Conservation (phyloP, 495 filamentous ascomycete genomes). For the Penicillium argentinense region DNA sequence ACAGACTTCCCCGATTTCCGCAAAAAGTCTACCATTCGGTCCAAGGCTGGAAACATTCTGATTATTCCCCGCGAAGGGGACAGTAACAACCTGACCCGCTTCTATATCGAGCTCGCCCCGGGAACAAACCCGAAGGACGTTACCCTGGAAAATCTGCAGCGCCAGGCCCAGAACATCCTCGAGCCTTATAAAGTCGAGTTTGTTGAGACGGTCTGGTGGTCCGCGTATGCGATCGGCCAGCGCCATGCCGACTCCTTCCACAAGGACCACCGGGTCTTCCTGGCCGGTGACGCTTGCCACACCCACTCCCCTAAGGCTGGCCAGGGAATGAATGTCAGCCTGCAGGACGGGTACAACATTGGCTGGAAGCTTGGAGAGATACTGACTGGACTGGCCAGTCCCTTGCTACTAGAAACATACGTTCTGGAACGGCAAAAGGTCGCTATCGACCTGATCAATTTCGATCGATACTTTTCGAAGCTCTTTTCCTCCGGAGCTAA, state of each 20-base stretch:
- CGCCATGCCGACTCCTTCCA: slow-evolving; percentile 57
- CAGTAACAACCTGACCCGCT: slow-evolving; percentile 58
- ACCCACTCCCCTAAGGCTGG: slow-evolving; percentile 64
- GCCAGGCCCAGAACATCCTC: slow-evolving; percentile 58
- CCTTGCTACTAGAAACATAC: slow-evolving; percentile 65
- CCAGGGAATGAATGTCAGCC: slow-evolving; percentile 52
- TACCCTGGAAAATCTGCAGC: slow-evolving; percentile 55
- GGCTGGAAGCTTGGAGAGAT: slow-evolving; percentile 78
- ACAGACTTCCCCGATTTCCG: slow-evolving; percentile 85
- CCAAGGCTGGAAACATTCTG: slow-evolving; percentile 60
- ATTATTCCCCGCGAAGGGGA: slow-evolving; percentile 71
- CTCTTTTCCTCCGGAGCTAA: slow-evolving; percentile 53
- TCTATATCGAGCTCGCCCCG: slow-evolving; percentile 70
- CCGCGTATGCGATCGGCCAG: slow-evolving; percentile 60
- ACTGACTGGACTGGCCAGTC: slow-evolving; percentile 54
- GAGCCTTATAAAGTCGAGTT: slow-evolving; percentile 54
- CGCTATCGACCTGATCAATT: slow-evolving; percentile 71
- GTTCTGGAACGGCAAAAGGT: slow-evolving; percentile 65
- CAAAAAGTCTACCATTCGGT: slow-evolving; percentile 64
- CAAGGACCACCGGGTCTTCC: slow-evolving; percentile 51
- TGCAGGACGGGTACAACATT: slow-evolving; percentile 62
- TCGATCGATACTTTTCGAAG: slow-evolving; percentile 65
- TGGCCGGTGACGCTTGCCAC: slow-evolving; percentile 61
- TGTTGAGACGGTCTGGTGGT: slow-evolving; percentile 56
- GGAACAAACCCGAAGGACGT: slow-evolving; percentile 44